These are phyloP conservation scores for Euphorbia schlechtendalii DNA, from an alignment of 441 rosid genomes.

Conservation along the genomic window DNA sequence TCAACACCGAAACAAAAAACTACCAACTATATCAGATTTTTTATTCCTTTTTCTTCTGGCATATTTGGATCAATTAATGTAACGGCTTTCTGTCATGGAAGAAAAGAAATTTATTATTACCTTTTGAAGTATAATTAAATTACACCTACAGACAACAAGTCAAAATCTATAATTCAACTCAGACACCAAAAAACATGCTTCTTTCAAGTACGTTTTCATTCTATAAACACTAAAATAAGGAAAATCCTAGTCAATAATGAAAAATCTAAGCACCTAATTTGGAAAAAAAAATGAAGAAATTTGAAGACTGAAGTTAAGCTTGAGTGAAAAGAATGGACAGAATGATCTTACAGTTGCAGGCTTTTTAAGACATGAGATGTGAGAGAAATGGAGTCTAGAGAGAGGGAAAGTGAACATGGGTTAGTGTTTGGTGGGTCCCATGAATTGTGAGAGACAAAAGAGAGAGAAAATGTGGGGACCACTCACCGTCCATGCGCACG, in stretches of 20 bases:
- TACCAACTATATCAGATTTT: too few relatives aligned
- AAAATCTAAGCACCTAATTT: too few relatives aligned
- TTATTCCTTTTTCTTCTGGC: background rate
- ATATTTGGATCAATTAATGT: background rate
- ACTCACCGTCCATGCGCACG: slow-evolving; percentile 84
- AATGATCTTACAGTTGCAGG: slow-evolving; percentile 17
- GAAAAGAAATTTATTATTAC: background rate
- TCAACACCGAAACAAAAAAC: too few relatives aligned
- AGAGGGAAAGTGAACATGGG: too few relatives aligned
- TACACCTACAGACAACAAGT: background rate
- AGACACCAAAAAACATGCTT: background rate
- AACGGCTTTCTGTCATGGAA: slow-evolving; percentile 6
- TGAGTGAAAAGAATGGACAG: too few relatives aligned
- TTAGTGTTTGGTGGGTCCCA: slow-evolving; percentile 24
- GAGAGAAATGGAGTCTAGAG: too few relatives aligned
- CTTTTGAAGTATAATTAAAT: background rate
- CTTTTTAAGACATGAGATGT: slow-evolving; percentile 19
- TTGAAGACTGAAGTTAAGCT: slow-evolving; percentile 2
- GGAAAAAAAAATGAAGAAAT: too few relatives aligned
- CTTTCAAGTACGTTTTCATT: too few relatives aligned
- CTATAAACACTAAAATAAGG: too few relatives aligned
- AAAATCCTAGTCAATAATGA: too few relatives aligned
- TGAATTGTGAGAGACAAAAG: slow-evolving; percentile 25
- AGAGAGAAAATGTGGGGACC: too few relatives aligned
- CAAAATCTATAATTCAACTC: background rate